A percentile compares a stretch with the other conserved stretches of the same genome.
Evolutionary conservation across 768 basidiomycete genomes (phyloP).

Genomic region (Tricholoma sp.): DNA sequence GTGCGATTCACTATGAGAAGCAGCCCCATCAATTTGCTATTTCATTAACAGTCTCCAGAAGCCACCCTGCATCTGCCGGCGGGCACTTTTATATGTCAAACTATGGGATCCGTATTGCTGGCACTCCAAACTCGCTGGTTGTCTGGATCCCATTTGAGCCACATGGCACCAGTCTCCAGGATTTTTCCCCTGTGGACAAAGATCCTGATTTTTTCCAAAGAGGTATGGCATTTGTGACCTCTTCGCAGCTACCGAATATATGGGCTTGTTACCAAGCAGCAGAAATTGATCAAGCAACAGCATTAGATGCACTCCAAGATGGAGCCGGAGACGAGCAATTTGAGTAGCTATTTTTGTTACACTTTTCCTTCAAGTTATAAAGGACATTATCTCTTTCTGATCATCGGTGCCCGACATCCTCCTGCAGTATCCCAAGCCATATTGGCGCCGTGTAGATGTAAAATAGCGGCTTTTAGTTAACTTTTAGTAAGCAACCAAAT

Average conservation of each 20-base stretch:
- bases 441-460: no score
- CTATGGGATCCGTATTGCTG: slow-evolving; percentile 7
- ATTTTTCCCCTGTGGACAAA: slow-evolving; percentile 2
- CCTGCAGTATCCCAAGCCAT: no score
- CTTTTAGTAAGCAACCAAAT: no score
- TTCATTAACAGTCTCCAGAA: slow-evolving; percentile 8
- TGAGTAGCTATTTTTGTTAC: no score
- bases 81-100: slow-evolving; percentile 11
- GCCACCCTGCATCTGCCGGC: neutral
- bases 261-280: no score
- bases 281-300: no score
- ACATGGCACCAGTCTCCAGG: slow-evolving; percentile 14
- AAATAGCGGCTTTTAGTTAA: no score
- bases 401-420: no score
- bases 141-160: slow-evolving; percentile 10
- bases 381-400: no score
- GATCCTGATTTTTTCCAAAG: slow-evolving; percentile 5
- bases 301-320: no score
- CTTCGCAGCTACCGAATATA: neutral
- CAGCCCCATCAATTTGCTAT: slow-evolving; percentile 13
- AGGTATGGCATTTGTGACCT: slow-evolving; percentile 7
- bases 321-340: no score
- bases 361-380: no score
- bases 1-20: slow-evolving; percentile 10
- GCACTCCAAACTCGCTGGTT: slow-evolving; percentile 6